Evolutionary conservation across 2,329 filamentous ascomycete genomes (phyloP).

Genomic region (Dactylonectria estremocensis): DNA sequence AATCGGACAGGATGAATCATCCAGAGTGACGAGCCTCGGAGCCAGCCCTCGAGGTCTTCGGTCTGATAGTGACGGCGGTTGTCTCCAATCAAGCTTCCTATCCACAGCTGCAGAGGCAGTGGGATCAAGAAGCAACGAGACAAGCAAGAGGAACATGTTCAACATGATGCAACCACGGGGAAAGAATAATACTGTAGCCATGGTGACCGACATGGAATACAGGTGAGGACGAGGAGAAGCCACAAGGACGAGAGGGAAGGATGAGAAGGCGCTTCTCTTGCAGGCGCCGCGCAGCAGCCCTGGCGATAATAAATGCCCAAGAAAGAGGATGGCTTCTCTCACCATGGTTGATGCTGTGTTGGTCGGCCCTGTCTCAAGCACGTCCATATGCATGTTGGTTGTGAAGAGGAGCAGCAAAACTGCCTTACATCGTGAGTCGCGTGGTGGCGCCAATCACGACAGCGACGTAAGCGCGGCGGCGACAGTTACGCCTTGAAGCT

Average conservation of each 20-base stretch:
- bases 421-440: constrained; percentile 42
- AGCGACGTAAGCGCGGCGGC: constrained; percentile 46
- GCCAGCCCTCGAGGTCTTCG: constrained; percentile 7
- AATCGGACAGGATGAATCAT: constrained; percentile 36
- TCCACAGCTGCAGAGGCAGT: constrained; percentile 37
- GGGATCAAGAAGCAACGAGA: constrained; percentile 39
- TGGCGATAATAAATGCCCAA: constrained; percentile 43
- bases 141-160: constrained; percentile 40
- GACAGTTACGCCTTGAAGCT: constrained; percentile 34
- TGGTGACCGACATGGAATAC: constrained; percentile 42
- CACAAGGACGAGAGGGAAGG: constrained; percentile 30
- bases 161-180: constrained; percentile 39
- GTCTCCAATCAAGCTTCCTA: constrained; percentile 32
- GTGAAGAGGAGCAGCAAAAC: constrained; percentile 36
- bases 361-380: constrained; percentile 33
- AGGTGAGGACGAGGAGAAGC: constrained; percentile 17
- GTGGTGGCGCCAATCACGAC: constrained; percentile 44
- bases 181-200: constrained; percentile 36
- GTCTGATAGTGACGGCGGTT: constrained; percentile 28
- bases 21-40: constrained; percentile 11
- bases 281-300: constrained; percentile 39
- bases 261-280: constrained; percentile 29
- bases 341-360: constrained; percentile 35
- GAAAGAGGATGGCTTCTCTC: constrained; percentile 27
- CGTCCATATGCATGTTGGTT: constrained; percentile 42